These are phyloP conservation scores for Neurospora hispaniola DNA, from an alignment of 495 filamentous ascomycete genomes.

Conservation along the genomic window DNA sequence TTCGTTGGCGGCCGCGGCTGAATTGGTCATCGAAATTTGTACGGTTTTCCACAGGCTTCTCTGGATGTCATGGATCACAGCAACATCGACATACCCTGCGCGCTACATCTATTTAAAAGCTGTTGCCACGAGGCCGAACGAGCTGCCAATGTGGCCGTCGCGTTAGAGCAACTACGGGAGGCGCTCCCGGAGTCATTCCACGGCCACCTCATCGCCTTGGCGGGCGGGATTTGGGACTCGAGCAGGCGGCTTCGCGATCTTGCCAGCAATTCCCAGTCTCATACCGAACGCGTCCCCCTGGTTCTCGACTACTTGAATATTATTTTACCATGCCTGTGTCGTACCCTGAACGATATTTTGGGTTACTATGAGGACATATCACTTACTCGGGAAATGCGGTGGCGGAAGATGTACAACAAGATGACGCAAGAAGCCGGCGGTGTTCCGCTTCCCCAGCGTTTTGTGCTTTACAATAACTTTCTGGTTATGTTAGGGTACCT, in stretches of 20 bases:
- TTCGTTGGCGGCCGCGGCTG: background rate
- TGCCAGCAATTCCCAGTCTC: slow-evolving; percentile 40
- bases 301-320: slow-evolving; percentile 42
- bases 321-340: slow-evolving; percentile 38
- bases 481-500: slow-evolving; percentile 37
- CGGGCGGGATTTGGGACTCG: slow-evolving; percentile 31
- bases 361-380: slow-evolving; percentile 38
- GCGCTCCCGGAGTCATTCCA: slow-evolving; percentile 31
- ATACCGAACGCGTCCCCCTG: slow-evolving; percentile 33
- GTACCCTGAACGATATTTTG: slow-evolving; percentile 41
- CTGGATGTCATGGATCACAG: slow-evolving; percentile 12
- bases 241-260: slow-evolving; percentile 39
- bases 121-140: slow-evolving; percentile 37
- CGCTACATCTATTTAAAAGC: slow-evolving; percentile 30
- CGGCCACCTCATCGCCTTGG: slow-evolving; percentile 29
- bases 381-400: slow-evolving; percentile 33
- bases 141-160: slow-evolving; percentile 27
- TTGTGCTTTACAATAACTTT: slow-evolving; percentile 43
- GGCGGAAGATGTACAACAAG: slow-evolving; percentile 44
- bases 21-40: background rate
- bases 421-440: slow-evolving; percentile 38
- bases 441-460: slow-evolving; percentile 38
- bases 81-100: slow-evolving; percentile 8
- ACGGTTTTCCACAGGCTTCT: background rate
- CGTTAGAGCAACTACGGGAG: slow-evolving; percentile 31